Evolutionary conservation across 169 alveolate genomes (phyloP).

Genomic region (Theileria annulata): DNA sequence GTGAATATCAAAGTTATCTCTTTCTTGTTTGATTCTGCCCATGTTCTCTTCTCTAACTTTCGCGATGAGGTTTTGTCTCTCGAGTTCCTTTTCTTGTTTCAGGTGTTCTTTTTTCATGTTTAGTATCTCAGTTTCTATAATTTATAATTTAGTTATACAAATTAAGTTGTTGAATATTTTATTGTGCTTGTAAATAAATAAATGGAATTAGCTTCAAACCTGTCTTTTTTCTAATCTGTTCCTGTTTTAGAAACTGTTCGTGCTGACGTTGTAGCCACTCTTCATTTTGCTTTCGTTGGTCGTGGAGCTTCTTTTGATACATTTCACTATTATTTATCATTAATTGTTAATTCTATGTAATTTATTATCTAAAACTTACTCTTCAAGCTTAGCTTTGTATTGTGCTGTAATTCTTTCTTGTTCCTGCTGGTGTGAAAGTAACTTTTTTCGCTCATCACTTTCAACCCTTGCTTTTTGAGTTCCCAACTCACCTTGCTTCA

Average conservation of each 20-base stretch:
- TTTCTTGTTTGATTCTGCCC: slow-evolving; percentile 78
- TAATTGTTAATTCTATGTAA: neutral
- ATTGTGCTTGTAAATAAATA: slow-evolving; percentile 36
- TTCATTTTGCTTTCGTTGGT: slow-evolving; percentile 91
- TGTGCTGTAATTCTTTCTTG: slow-evolving; percentile 92
- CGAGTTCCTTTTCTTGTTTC: slow-evolving; percentile 78
- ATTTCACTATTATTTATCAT: slow-evolving; percentile 72
- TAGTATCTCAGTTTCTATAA: slow-evolving; percentile 78
- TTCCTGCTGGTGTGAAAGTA: slow-evolving; percentile 89
- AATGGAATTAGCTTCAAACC: slow-evolving; percentile 32
- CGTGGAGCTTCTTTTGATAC: slow-evolving; percentile 88
- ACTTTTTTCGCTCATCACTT: slow-evolving; percentile 89
- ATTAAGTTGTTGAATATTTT: slow-evolving; percentile 63
- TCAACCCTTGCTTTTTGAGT: slow-evolving; percentile 80
- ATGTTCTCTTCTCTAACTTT: slow-evolving; percentile 82
- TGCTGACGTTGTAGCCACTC: slow-evolving; percentile 90
- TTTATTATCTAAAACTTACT: slow-evolving; percentile 53
- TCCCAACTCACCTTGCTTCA: slow-evolving; percentile 70
- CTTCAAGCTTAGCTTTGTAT: slow-evolving; percentile 90
- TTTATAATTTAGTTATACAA: slow-evolving; percentile 44
- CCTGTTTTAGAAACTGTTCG: slow-evolving; percentile 88
- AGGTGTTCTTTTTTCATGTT: slow-evolving; percentile 76
- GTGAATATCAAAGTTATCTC: slow-evolving; percentile 80
- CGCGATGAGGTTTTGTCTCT: slow-evolving; percentile 85
- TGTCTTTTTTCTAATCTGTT: slow-evolving; percentile 84